Conservation (phyloP, 176 grass and related monocot genomes). For the Lolium multiflorum region DNA sequence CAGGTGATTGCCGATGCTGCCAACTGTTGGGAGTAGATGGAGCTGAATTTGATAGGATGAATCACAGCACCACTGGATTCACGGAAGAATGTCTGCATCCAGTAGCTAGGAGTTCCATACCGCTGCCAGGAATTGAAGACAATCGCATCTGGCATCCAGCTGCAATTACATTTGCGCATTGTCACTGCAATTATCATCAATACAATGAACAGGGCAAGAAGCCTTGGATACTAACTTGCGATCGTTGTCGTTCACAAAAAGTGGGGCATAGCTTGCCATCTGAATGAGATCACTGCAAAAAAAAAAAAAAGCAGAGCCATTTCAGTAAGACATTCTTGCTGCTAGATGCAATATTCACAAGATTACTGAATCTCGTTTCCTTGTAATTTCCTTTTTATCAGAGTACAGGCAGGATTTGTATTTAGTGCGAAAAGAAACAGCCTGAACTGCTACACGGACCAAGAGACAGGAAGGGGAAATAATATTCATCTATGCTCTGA, state of each 20-base stretch:
- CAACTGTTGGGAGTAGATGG: neutral
- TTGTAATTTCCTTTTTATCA: too few species aligned
- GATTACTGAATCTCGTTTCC: neutral
- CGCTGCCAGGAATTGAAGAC: conserved; percentile 77
- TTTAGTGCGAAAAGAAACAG: too few species aligned
- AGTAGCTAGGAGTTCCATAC: conserved; percentile 84
- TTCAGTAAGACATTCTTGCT: neutral
- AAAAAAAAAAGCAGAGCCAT: neutral
- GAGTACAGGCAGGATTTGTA: too few species aligned
- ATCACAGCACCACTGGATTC: conserved; percentile 65
- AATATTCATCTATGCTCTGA: too few species aligned
- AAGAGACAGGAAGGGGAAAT: too few species aligned
- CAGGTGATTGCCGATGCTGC: too few species aligned
- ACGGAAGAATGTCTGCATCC: conserved; percentile 56
- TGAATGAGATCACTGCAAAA: conserved; percentile 64
- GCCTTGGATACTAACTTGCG: conserved; percentile 40
- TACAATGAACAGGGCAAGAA: neutral
- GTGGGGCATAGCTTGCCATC: conserved; percentile 81
- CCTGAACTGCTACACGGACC: too few species aligned
- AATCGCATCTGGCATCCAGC: conserved; percentile 73
- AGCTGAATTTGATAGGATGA: conserved; percentile 34
- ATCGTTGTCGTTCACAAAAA: conserved; percentile 67
- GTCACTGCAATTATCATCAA: neutral
- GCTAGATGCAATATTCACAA: neutral
- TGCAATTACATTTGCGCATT: conserved; percentile 26